Evolutionary conservation across 768 basidiomycete species (phyloP).

Genomic region (Tubosaeta sp.): DNA sequence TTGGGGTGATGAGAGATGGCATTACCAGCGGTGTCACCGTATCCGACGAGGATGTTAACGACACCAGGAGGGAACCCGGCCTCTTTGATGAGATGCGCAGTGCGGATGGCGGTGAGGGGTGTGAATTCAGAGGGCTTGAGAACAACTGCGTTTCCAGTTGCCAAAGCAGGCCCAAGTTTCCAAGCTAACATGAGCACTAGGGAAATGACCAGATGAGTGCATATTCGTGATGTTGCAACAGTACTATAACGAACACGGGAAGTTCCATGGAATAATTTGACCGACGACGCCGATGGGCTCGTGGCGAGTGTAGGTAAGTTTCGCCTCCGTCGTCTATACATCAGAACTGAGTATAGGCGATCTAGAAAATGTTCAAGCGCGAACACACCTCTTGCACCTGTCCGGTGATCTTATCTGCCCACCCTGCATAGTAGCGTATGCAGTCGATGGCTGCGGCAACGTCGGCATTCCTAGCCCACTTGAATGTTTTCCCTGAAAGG

Average conservation of each 20-base stretch:
- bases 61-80: conserved; percentile 78
- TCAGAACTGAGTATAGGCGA: too few relatives aligned
- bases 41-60: conserved; percentile 72
- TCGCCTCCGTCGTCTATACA: conserved; percentile 26
- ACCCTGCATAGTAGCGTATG: conserved; percentile 81
- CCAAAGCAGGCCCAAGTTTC: conserved; percentile 61
- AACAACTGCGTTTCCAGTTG: too few relatives aligned
- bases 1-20: conserved; percentile 62
- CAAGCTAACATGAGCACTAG: conserved; percentile 59
- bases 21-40: conserved; percentile 64
- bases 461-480: conserved; percentile 36
- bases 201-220: not conserved
- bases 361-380: too few relatives aligned
- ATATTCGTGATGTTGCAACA: too few relatives aligned
- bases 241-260: conserved; percentile 37
- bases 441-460: conserved; percentile 30
- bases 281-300: conserved; percentile 29
- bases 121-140: conserved; percentile 65
- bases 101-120: conserved; percentile 56
- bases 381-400: conserved; percentile 57
- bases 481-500: conserved; percentile 49
- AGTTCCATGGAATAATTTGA: conserved; percentile 69
- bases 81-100: conserved; percentile 51
- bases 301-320: conserved; percentile 15
- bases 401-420: conserved; percentile 83